phyloP scores from a whole-genome alignment of 2,329 filamentous ascomycete genomes.

The Ceratocystis eucalypticola region DNA sequence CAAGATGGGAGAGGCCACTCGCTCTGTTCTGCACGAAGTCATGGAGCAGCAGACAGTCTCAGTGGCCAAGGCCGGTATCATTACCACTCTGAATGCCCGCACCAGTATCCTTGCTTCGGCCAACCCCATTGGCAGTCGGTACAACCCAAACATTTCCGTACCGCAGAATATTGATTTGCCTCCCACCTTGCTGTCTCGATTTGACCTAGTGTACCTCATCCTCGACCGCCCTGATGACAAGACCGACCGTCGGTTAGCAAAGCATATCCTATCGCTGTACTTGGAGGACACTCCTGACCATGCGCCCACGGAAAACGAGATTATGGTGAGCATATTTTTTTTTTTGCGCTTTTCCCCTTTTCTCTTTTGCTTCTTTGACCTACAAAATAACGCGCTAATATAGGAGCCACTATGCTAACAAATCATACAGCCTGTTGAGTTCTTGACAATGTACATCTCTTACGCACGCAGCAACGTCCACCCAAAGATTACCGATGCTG shows the following conservation, averaged over 20 bases:
- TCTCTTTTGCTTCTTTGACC: no score
- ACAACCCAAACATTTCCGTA: constrained; percentile 89
- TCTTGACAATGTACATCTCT: constrained; percentile 91
- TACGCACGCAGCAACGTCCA: constrained; percentile 82
- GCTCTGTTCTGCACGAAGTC: constrained; percentile 73
- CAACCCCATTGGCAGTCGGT: constrained; percentile 95
- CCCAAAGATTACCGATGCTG: constrained; percentile 64
- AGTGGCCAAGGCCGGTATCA: constrained; percentile 84
- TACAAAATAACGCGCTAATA: not conserved
- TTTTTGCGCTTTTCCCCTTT: not conserved
- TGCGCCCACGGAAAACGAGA: constrained; percentile 57
- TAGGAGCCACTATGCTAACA: constrained; percentile 11
- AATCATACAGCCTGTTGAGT: constrained; percentile 62
- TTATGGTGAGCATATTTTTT: constrained; percentile 49
- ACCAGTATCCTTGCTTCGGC: constrained; percentile 93
- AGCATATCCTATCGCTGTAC: constrained; percentile 92
- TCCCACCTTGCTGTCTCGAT: constrained; percentile 85
- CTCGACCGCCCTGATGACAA: constrained; percentile 88
- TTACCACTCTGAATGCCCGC: constrained; percentile 87
- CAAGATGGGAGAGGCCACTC: constrained; percentile 69
- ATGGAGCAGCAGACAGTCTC: constrained; percentile 83
- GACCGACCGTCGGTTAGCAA: constrained; percentile 73
- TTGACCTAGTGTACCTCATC: constrained; percentile 93
- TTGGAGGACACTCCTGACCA: constrained; percentile 88
- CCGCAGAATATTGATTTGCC: constrained; percentile 97